These are phyloP conservation scores for Verticillium alfalfae DNA, from an alignment of 2,329 filamentous ascomycete genomes.

Conservation along the genomic window DNA sequence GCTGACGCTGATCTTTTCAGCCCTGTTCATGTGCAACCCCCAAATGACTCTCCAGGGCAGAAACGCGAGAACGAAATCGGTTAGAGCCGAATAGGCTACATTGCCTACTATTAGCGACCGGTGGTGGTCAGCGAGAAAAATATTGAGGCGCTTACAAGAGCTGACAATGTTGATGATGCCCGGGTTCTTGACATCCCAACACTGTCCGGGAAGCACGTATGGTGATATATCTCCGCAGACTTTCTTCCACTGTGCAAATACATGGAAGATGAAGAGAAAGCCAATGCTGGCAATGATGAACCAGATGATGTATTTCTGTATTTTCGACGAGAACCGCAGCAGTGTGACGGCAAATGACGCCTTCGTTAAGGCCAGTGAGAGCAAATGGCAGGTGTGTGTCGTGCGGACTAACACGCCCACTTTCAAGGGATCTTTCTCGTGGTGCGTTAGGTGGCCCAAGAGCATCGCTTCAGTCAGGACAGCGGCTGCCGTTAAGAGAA, in stretches of 20 bases:
- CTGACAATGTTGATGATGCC: constrained; percentile 9
- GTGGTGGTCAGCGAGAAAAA: background rate
- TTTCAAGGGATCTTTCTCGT: constrained; percentile 2
- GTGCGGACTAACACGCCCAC: constrained; percentile 6
- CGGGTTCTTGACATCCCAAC: constrained; percentile 9
- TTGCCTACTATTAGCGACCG: background rate
- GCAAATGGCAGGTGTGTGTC: constrained; percentile 6
- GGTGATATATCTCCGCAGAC: constrained; percentile 17
- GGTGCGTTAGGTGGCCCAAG: constrained; percentile 7
- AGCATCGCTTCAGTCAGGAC: constrained; percentile 10
- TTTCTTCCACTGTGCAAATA: constrained; percentile 15
- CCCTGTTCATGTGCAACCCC: constrained; percentile 19
- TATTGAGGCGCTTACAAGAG: constrained; percentile 2
- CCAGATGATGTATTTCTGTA: constrained; percentile 18
- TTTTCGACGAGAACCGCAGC: constrained; percentile 17
- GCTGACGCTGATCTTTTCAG: constrained; percentile 20
- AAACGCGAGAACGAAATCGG: constrained; percentile 20
- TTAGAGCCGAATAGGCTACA: constrained; percentile 14
- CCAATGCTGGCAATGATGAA: constrained; percentile 16
- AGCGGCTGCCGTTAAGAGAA: constrained; percentile 5
- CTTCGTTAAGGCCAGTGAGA: constrained; percentile 15
- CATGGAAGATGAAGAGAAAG: constrained; percentile 12
- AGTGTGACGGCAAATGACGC: constrained; percentile 20
- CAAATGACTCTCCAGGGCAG: constrained; percentile 23
- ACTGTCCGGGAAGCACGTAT: constrained; percentile 12